These are phyloP conservation scores for Pueraria montana DNA, from an alignment of 306 rosid species.

Conservation along the genomic window DNA sequence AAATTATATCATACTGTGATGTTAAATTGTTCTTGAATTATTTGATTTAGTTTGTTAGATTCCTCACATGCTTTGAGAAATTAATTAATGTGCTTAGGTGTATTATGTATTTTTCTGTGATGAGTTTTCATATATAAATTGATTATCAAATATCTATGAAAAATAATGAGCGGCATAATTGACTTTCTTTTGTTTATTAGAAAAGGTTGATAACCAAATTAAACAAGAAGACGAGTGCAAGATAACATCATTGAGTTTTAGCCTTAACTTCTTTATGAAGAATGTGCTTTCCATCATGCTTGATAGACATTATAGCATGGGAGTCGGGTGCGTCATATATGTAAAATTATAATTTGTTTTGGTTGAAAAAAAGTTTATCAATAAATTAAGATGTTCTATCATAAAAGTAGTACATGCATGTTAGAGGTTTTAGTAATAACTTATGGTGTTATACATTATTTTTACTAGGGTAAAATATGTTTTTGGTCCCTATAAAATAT, in stretches of 20 bases:
- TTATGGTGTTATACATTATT: not conserved
- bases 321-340: not conserved
- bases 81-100: not conserved
- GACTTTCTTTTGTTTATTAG: not conserved
- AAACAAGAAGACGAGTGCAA: not conserved
- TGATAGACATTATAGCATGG: not conserved
- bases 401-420: not conserved
- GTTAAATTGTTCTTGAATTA: not conserved
- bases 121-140: not conserved
- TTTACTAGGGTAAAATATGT: no score
- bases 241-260: slow-evolving; percentile 24
- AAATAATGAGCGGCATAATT: not conserved
- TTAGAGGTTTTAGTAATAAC: not conserved
- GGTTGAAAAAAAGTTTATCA: not conserved
- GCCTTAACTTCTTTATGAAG: slow-evolving; percentile 1
- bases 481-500: no score
- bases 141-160: not conserved
- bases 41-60: not conserved
- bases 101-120: not conserved
- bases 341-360: not conserved
- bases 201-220: not conserved
- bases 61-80: not conserved
- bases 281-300: not conserved
- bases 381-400: not conserved
- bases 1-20: not conserved